Evolutionary conservation across 2,329 filamentous ascomycete species (phyloP), one percentile per base, ranked within the genome.

Genomic region (Graphiopsis chlorocephala): DNA sequence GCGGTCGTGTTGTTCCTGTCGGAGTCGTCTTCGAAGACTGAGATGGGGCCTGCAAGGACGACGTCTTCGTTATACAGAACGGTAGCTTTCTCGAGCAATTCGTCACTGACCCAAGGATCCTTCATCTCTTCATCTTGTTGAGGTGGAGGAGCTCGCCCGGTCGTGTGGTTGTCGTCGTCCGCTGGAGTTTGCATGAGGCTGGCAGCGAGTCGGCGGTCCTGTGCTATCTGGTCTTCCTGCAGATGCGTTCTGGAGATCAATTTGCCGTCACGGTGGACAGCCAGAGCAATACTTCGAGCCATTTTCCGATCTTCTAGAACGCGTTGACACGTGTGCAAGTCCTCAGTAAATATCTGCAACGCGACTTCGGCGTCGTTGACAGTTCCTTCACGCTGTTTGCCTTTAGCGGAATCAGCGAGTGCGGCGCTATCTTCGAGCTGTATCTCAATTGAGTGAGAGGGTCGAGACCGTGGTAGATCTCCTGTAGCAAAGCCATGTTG

Each of bases 271-370:
- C 33, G 33, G 5, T 69, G 33, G 8, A 72, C 63, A 48, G 69
- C 68, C 23, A 64, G 61, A 10, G 68, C 62, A 12, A 71, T 64
- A 64, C 68, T 72, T 52, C 68, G 68, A 4, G 71, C 71, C 58
- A 72, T 66, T 12, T 63, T 64, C 14, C 65, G 48, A 55, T 74
- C 70, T 26, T 64, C 55, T 6, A 71, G 62, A 10, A 58, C 57
- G 3, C 64, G 31, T 28, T 69, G 59, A 61, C 52, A 66, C 23
- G 38, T 59, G 12, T 42, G 56, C 12, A 74, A 63, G 17, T 74
- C 71, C n/a, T 72, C 67, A 15, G 65, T 63, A 31, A 71, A 69
- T 35, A 72, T 68, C 63, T 72, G 61, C 29, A 74, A 63, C 12
- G 72, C 70, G 12, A 69, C 11, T 29, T 71, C 63, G 26, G 66